Base-by-base conservation (phyloP, 2,329 filamentous ascomycete genomes). In the Nemania sp. region DNA sequence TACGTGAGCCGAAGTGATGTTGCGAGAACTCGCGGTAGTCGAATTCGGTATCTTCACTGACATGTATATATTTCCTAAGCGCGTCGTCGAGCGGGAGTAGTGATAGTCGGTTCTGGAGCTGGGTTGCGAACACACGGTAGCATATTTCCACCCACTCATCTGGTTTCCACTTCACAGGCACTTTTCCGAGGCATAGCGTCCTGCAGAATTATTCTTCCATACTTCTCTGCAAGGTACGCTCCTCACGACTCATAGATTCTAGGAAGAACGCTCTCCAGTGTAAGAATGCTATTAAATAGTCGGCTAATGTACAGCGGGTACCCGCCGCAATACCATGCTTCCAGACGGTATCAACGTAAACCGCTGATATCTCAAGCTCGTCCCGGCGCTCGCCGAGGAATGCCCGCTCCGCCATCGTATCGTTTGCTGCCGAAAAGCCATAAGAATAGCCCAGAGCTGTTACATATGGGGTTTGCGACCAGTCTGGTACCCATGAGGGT, bases 401-500 rank as follows among this genome's bases (percentile, higher is more conserved):
- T 18, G 59, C 29, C 52, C 70, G 78, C 13, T 66, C 35, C 1
- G 73, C 73, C 24, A 72, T 64, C 3, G 55, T 71, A 13, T 27
- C 35, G n/a, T 43, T 43, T 3, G 73, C 60, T 7, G 75, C 74
- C 0, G 61, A 72, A 63, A 79, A 80, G 6, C 64, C 26, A 2
- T 66, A 66, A 0, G 18, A 47, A 5, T 64, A 57, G 3, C 66
- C 64, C 5, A 79, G 60, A 6, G 74, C 63, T 6, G 67, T 68
- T 0, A 68, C 63, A 6, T 72, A 64, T 1, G 75, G 69, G 1
- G 70, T 70, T 47, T 79, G 73, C 0, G 78, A 80, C 79, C 79
- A 81, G 66, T 81, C 79, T 0, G 79, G 79, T 2, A 77, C 75
- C 76, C 77, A 81, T 0, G 72, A 76, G 1, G 79, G 80, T 3